Percentiles rank a stretch among this genome's conserved stretches.
These are phyloP conservation scores for Candida dendrica DNA, from an alignment of 805 yeast genomes.

Conservation along the genomic window DNA sequence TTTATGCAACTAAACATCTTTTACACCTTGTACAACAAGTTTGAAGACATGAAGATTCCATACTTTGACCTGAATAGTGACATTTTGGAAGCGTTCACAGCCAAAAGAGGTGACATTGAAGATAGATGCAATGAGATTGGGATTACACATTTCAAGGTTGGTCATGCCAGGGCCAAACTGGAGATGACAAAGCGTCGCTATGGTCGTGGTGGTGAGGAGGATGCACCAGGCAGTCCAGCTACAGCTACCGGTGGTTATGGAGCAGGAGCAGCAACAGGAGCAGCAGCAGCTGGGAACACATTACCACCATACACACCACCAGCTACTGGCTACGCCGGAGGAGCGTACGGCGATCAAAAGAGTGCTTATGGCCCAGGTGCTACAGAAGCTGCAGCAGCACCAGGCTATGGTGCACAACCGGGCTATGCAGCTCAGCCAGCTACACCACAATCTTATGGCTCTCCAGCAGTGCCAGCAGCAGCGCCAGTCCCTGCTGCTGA, in stretches of 20 bases:
- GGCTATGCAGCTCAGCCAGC: conserved; percentile 20
- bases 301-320: conserved; percentile 33
- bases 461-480: conserved; percentile 21
- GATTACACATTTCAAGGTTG: conserved; percentile 84
- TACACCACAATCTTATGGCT: conserved; percentile 19
- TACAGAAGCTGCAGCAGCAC: conserved; percentile 8
- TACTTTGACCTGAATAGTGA: conserved; percentile 85
- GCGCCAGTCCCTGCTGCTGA: conserved; percentile 36
- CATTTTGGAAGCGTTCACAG: conserved; percentile 68
- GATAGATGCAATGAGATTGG: conserved; percentile 85
- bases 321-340: conserved; percentile 24
- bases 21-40: conserved; percentile 81
- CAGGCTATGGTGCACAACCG: conserved; percentile 17
- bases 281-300: conserved; percentile 7
- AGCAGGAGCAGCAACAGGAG: conserved; percentile 4
- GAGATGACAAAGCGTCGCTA: conserved; percentile 78
- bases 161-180: conserved; percentile 78
- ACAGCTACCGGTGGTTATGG: conserved; percentile 11
- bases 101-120: conserved; percentile 85
- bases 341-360: conserved; percentile 22
- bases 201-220: conserved; percentile 37
- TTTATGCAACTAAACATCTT: conserved; percentile 97
- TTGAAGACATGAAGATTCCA: conserved; percentile 96
- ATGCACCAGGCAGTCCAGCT: conserved; percentile 20
- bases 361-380: conserved; percentile 26